Conservation (phyloP, 345 rosid species). For the Euphorbia tirucalli region DNA sequence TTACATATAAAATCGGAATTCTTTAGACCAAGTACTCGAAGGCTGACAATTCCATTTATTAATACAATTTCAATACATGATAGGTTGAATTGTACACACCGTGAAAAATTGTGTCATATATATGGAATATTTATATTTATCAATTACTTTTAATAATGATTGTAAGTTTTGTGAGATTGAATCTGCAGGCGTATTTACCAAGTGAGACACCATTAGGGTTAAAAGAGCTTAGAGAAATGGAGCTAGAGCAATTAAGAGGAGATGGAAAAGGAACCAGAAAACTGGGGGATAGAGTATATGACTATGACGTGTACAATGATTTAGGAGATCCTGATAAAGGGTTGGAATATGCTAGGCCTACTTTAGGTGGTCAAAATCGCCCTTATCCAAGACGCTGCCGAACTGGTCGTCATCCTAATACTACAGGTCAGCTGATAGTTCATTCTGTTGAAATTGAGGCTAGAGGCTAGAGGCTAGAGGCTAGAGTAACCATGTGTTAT, state of each 20-base stretch:
- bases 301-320: conserved; percentile 83
- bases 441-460: too few species aligned
- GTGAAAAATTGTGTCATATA: too few species aligned
- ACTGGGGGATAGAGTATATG: conserved; percentile 72
- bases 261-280: conserved; percentile 64
- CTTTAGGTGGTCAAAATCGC: conserved; percentile 57
- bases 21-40: too few species aligned
- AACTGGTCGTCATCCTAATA: conserved; percentile 64
- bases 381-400: conserved; percentile 93
- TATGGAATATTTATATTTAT: too few species aligned
- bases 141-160: neutral
- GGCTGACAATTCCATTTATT: too few species aligned
- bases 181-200: conserved; percentile 72
- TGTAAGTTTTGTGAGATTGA: neutral
- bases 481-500: too few species aligned
- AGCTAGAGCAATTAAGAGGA: conserved; percentile 62
- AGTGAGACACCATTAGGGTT: conserved; percentile 71
- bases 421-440: conserved; percentile 53
- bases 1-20: too few species aligned
- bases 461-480: too few species aligned
- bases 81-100: too few species aligned
- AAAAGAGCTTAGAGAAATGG: conserved; percentile 56
- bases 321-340: too few species aligned
- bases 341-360: conserved; percentile 51
- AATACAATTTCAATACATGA: too few species aligned